Evolutionary conservation across 2,329 filamentous ascomycete species (phyloP), one percentile per base, ranked within the genome.

Genomic region (Helotiales sp.): DNA sequence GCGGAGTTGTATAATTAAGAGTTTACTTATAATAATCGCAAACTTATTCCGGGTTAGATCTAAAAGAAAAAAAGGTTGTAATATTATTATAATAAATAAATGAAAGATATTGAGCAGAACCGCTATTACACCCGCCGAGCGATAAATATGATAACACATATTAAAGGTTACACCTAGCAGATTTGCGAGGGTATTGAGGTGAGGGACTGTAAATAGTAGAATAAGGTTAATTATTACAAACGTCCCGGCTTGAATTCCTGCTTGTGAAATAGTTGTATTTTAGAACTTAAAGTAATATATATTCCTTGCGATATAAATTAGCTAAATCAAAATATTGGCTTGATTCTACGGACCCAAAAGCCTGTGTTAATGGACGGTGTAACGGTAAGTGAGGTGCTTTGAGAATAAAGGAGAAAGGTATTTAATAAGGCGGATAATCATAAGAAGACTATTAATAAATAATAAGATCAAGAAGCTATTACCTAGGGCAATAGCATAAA

Each of bases 161-260:
- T 63, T 61, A n/a, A 74, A 63, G 54, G 62, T 69, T 11, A 76
- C 49, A 30, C 70, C 65, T 52, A 75, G 52, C 6, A 74, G 47
- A 54, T 73, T 68, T 47, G 73, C 71, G 15, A 73, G 63, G 54
- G 66, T 69, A 63, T 61, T 69, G 24, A 74, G 69, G 61, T 74
- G 66, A 28, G 64, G 67, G 22, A 67, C 70, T 10, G 45, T 40
- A 34, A 74, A 71, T 11, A 74, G 65, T 24, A 60, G 65, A 13
- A 69, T 71, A 20, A 70, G 40, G 59, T 71, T 73, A 20, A 73
- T 67, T 30, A 70, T 24, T 11, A 63, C 47, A n/a, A 73, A 66
- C 28, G 47, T 63, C 37, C 57, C 70, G 20, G 69, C 70, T 63
- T 55, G 61, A 81, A 77, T 74, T 79, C 76, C 45, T 20, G 55